Conservation (phyloP, 2,329 filamentous ascomycete genomes). For the Sarocladiaceae sp. region DNA sequence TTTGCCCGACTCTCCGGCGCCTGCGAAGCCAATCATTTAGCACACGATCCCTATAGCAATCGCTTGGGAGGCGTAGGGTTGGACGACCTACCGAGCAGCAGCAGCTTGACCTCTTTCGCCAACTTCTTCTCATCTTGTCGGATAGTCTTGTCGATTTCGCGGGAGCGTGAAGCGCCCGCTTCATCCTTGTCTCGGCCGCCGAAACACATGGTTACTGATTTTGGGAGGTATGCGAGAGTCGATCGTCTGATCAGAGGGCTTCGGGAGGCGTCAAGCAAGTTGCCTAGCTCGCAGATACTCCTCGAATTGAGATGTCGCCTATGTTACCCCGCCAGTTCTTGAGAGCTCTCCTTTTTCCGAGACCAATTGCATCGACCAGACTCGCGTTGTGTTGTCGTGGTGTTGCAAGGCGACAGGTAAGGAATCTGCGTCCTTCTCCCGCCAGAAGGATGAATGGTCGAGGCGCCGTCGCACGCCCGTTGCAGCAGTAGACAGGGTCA, state of each 20-base stretch:
- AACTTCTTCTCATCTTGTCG: constrained; percentile 84
- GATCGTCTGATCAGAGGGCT: background rate
- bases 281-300: background rate
- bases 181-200: constrained; percentile 48
- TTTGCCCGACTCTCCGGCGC: constrained; percentile 86
- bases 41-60: constrained; percentile 1
- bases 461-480: background rate
- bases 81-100: constrained; percentile 74
- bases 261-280: background rate
- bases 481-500: background rate
- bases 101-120: constrained; percentile 85
- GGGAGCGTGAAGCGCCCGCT: constrained; percentile 50
- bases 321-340: background rate
- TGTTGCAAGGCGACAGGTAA: background rate
- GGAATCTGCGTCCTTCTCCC: too few relatives aligned
- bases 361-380: background rate
- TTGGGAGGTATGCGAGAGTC: background rate
- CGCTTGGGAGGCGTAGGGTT: background rate
- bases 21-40: constrained; percentile 39
- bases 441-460: background rate
- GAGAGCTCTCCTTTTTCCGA: background rate
- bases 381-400: background rate
- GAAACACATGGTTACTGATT: constrained; percentile 55
- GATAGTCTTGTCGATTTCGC: constrained; percentile 82
- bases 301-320: background rate